These are phyloP conservation scores for Fallopia convolvulus DNA, from an alignment of 148 eudicot species.

Conservation along the genomic window DNA sequence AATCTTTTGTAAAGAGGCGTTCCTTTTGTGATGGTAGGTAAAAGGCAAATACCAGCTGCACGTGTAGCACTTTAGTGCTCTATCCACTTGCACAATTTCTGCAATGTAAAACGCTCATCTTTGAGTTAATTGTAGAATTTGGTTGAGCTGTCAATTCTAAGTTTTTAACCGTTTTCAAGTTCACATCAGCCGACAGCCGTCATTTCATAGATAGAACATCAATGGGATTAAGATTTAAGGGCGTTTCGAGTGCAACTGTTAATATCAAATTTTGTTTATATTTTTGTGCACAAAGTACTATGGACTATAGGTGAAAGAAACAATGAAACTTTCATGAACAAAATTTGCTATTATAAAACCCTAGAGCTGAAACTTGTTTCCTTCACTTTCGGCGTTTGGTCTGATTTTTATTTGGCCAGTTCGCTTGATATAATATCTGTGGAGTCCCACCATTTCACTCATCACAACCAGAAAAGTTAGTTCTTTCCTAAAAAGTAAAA, in stretches of 20 bases:
- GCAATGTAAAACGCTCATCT: background rate
- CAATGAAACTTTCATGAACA: background rate
- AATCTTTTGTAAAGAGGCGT: background rate
- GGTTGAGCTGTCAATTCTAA: background rate
- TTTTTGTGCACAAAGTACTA: no score
- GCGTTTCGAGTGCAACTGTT: no score
- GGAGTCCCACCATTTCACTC: background rate
- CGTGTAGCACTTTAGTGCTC: background rate
- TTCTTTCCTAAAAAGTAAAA: background rate
- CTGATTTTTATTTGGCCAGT: background rate
- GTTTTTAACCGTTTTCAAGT: background rate
- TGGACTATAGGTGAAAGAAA: no score
- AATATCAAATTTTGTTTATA: no score
- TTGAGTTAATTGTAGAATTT: background rate
- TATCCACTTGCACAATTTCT: background rate
- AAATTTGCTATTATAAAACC: background rate
- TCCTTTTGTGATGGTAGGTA: background rate
- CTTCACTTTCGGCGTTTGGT: slow-evolving; percentile 6
- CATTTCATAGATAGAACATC: background rate
- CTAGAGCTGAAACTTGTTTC: background rate
- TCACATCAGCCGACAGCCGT: background rate
- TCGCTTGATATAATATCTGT: background rate
- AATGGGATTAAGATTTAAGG: background rate
- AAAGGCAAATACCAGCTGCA: background rate
- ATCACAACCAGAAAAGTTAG: background rate